Evolutionary conservation across 176 grass and related monocot species (phyloP), one percentile per base, ranked within the genome.

Genomic region (Thinopyrum elongatum): DNA sequence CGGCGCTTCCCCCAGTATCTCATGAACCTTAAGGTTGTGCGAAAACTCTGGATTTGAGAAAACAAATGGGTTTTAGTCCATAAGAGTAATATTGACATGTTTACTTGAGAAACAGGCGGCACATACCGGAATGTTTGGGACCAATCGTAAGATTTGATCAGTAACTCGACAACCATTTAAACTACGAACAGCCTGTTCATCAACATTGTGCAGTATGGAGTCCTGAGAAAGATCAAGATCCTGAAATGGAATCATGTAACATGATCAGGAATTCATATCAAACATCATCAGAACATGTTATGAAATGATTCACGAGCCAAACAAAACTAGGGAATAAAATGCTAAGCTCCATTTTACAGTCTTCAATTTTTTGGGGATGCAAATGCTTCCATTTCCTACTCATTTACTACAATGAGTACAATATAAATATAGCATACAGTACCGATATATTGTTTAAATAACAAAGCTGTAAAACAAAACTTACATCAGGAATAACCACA

Each of bases 91-190:
- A 67, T 55, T 31, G 6, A 22, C 70, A 78, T 77, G 35, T 84
- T 36, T 66, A 86, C 7, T 61, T 59, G 41, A 87, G 78, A 30
- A 57, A 85, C 47, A 85, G 64, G 19, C 55, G 47, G 74, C 47
- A 72, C 74, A 70, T 31, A 98, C 94, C 90, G 14, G 55, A 82
- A 95, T 92, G 57, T 92, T 95, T 38, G 96, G 96, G 51, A 98
- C 96, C 76, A 98, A 85, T 69, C 71, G 82, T 83, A 95, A 83
- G 79, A 98, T 98, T 86, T 90, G 92, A 88, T 98, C 97, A 53
- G 94, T 95, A 74, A 95, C 97, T 76, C 94, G 91, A 60, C 94
- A 98, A 10, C 97, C 92, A 86, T 98, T 98, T 74, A 98, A 81
- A 84, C 94, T 98, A 46, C 92, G 91, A 67, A 93, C 94, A 79